Evolutionary conservation across 2,329 filamentous ascomycete species (phyloP).

Genomic region (Penicillium sp.): DNA sequence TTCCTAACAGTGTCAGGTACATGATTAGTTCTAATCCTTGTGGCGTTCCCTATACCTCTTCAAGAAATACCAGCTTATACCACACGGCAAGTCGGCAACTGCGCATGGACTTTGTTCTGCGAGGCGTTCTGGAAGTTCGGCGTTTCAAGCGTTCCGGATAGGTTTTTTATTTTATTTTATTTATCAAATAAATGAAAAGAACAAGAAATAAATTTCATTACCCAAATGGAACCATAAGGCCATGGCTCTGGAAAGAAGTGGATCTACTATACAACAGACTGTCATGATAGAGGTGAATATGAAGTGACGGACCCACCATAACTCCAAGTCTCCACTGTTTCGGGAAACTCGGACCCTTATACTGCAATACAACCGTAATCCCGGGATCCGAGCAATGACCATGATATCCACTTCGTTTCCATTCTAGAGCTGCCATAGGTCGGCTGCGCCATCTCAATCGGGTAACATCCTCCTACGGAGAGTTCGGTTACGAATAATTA

Average conservation of each 20-base stretch:
- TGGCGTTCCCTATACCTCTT: neutral
- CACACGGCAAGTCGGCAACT: neutral
- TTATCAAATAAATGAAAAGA: neutral
- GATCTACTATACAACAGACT: neutral
- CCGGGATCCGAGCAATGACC: neutral
- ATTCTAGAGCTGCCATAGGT: neutral
- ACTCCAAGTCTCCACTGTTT: neutral
- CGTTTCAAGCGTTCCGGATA: neutral
- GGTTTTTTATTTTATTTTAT: neutral
- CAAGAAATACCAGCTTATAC: neutral
- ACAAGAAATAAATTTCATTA: neutral
- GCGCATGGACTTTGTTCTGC: neutral
- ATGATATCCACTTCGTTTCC: neutral
- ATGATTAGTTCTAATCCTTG: neutral
- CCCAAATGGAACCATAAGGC: neutral
- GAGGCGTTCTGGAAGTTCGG: neutral
- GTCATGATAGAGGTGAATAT: slow-evolving; percentile 9
- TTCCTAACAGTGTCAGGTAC: slow-evolving; percentile 1
- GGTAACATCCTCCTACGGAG: slow-evolving; percentile 1
- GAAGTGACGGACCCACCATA: neutral
- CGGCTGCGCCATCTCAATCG: neutral
- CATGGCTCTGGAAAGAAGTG: slow-evolving; percentile 13
- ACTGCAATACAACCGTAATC: neutral
- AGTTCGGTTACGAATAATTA: neutral
- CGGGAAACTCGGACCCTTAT: neutral